phyloP scores from a whole-genome alignment of 345 rosid species.

The Linum trigynum region DNA sequence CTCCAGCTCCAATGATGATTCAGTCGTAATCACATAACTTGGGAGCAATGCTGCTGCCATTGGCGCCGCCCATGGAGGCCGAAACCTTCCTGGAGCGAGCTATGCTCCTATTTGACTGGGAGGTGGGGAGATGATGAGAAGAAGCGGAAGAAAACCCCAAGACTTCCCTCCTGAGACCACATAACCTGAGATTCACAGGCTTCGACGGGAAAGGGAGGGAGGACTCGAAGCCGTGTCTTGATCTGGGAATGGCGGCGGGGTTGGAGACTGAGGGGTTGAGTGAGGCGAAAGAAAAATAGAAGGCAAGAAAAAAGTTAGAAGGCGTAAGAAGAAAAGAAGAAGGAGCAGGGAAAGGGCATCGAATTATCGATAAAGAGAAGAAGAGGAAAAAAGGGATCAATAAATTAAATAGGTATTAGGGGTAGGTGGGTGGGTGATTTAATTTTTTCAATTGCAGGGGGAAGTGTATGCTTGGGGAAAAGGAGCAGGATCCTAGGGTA shows the following conservation, averaged over 20 bases:
- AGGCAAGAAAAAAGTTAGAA: too few relatives aligned
- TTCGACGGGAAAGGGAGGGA: constrained; percentile 10
- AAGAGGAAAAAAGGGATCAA: too few relatives aligned
- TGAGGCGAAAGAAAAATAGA: too few relatives aligned
- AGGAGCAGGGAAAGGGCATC: too few relatives aligned
- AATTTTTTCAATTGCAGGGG: too few relatives aligned
- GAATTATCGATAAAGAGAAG: too few relatives aligned
- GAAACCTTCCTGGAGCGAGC: constrained; percentile 21
- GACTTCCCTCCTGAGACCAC: constrained; percentile 65
- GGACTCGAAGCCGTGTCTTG: constrained; percentile 23
- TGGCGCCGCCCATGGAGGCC: constrained; percentile 37
- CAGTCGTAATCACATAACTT: constrained; percentile 81
- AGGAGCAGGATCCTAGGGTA: too few relatives aligned
- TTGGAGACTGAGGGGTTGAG: constrained; percentile 41
- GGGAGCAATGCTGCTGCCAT: constrained; percentile 58
- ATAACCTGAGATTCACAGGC: too few relatives aligned
- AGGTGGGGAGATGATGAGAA: constrained; percentile 14
- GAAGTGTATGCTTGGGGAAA: too few relatives aligned
- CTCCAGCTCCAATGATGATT: constrained; percentile 92
- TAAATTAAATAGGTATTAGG: too few relatives aligned
- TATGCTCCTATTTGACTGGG: not conserved
- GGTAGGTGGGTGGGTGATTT: too few relatives aligned
- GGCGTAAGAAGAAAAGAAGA: too few relatives aligned
- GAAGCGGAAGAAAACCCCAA: constrained; percentile 24
- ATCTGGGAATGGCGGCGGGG: constrained; percentile 24